Evolutionary conservation across 345 rosid genomes (phyloP).

Genomic region (Clausena lansium): DNA sequence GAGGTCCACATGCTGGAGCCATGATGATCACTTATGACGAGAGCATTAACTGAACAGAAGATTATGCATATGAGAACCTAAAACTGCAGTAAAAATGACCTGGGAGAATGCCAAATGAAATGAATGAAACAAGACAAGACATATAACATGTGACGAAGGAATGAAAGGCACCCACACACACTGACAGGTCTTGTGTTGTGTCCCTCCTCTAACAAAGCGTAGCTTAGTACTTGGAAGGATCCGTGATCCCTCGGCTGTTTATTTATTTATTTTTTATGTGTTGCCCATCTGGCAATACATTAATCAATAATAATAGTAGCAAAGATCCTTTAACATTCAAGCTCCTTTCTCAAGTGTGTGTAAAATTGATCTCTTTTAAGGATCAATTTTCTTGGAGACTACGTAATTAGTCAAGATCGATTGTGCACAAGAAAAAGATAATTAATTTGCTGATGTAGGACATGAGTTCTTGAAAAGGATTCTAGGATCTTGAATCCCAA

Average conservation of each 20-base stretch:
- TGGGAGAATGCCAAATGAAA: background rate
- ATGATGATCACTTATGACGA: no score
- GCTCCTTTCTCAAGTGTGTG: background rate
- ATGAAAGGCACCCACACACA: conserved; percentile 14
- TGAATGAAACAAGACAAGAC: background rate
- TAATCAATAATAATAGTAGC: background rate
- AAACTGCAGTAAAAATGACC: background rate
- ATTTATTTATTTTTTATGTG: background rate
- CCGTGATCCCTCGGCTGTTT: background rate
- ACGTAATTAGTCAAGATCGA: background rate
- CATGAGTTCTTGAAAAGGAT: background rate
- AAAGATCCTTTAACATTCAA: conserved; percentile 8
- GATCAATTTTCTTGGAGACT: background rate
- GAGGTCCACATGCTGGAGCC: no score
- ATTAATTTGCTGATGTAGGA: background rate
- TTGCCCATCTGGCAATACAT: background rate
- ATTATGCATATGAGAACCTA: no score
- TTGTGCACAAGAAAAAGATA: background rate
- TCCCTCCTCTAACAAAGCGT: background rate
- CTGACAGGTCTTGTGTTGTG: conserved; percentile 6
- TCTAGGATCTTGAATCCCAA: background rate
- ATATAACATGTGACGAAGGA: conserved; percentile 25
- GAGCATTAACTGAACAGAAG: no score
- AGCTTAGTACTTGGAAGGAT: background rate
- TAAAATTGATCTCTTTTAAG: background rate